Evolutionary conservation across 78 protist genomes (phyloP).

Genomic region (Planoprotostelium fungivorum): DNA sequence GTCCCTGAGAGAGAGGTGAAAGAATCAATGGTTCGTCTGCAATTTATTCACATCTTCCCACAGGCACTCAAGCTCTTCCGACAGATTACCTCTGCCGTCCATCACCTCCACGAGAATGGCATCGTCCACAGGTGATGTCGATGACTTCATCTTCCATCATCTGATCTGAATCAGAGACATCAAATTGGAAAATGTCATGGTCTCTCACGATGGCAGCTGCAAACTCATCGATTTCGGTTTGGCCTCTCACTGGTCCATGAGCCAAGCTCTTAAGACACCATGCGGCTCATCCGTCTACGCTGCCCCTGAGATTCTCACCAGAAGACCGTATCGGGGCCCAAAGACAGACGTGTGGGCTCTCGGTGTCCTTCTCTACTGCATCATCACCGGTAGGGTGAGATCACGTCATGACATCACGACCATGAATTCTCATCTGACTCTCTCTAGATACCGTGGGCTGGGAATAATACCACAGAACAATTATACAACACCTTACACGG

Average conservation of each 20-base stretch:
- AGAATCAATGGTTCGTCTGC: too few relatives aligned
- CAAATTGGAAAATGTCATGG: constrained; percentile 85
- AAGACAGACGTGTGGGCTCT: constrained; percentile 86
- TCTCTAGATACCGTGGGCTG: too few relatives aligned
- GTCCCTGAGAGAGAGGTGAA: too few relatives aligned
- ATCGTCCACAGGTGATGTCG: too few relatives aligned
- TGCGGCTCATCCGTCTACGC: constrained; percentile 90
- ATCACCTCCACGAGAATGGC: constrained; percentile 43
- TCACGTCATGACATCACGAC: background rate
- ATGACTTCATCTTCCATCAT: too few relatives aligned
- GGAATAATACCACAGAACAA: too few relatives aligned
- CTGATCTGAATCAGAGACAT: too few relatives aligned
- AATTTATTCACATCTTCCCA: too few relatives aligned
- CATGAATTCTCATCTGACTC: too few relatives aligned
- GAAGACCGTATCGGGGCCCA: constrained; percentile 75
- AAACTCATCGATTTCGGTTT: constrained; percentile 90
- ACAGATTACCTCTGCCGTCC: constrained; percentile 52
- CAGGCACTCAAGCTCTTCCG: constrained; percentile 51
- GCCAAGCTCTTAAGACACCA: constrained; percentile 67
- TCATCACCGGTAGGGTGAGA: background rate
- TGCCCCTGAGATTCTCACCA: constrained; percentile 75
- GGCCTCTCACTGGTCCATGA: constrained; percentile 55
- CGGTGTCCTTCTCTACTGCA: constrained; percentile 83
- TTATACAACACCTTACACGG: background rate
- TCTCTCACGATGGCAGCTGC: constrained; percentile 72